These are phyloP conservation scores for Tetraselmis striata DNA, from an alignment of 139 green algal species.

Conservation along the genomic window DNA sequence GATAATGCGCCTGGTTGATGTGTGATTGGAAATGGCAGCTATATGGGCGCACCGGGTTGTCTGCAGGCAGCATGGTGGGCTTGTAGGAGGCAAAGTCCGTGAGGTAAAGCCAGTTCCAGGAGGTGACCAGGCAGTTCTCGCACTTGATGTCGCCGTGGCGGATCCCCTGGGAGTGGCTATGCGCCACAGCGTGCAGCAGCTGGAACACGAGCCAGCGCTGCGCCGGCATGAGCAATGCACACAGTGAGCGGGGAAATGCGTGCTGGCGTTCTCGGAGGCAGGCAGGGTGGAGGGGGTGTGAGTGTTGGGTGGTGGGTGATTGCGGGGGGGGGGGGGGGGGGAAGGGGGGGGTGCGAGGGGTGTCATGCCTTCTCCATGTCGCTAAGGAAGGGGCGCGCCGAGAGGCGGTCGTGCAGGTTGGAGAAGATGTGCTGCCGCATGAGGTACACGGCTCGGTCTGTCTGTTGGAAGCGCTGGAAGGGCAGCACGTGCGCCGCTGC, in stretches of 20 bases:
- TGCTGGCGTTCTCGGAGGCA: too few relatives aligned
- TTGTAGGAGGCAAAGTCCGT: conserved; percentile 93
- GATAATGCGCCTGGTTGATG: too few relatives aligned
- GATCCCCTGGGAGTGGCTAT: conserved; percentile 65
- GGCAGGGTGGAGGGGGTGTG: too few relatives aligned
- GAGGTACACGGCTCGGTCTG: conserved; percentile 50
- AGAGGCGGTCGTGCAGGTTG: conserved; percentile 84
- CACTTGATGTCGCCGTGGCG: conserved; percentile 94
- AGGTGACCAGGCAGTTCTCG: conserved; percentile 90
- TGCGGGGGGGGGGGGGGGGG: too few relatives aligned
- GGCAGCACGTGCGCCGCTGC: conserved; percentile 59
- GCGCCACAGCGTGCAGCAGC: conserved; percentile 69
- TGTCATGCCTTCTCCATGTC: conserved; percentile 73
- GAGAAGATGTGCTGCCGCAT: conserved; percentile 80
- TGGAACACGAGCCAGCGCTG: conserved; percentile 90
- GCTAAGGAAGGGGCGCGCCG: conserved; percentile 85
- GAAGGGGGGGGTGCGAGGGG: background rate
- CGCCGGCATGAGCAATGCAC: background rate
- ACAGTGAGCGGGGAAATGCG: too few relatives aligned
- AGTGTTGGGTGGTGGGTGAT: too few relatives aligned
- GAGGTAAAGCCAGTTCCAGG: conserved; percentile 87
- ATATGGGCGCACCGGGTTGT: conserved; percentile 81
- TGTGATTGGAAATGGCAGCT: too few relatives aligned
- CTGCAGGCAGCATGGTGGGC: conserved; percentile 75
- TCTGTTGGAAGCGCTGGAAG: conserved; percentile 63